Evolutionary conservation across 2,329 filamentous ascomycete genomes (phyloP).

Genomic region (Chaetomiaceae sp.): DNA sequence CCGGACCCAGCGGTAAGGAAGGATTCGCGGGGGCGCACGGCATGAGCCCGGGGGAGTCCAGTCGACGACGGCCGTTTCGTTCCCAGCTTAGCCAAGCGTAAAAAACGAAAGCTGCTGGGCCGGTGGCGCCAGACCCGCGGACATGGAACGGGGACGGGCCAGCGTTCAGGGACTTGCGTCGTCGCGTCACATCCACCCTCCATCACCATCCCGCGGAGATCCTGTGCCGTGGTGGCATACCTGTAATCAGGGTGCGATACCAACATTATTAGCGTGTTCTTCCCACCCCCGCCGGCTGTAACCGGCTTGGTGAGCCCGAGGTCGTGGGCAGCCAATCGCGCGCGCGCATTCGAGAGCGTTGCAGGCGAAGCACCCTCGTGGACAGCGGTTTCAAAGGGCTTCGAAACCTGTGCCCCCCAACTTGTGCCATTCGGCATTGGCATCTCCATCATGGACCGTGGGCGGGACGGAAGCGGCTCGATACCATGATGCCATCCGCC

Average conservation of each 20-base stretch:
- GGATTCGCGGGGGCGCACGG: too few species aligned
- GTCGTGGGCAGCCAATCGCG: constrained; percentile 9
- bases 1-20: too few species aligned
- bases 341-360: background rate
- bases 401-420: background rate
- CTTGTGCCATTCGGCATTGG: background rate
- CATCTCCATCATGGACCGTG: too few species aligned
- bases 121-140: constrained; percentile 9
- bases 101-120: background rate
- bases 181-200: constrained; percentile 8
- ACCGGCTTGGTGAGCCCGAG: constrained; percentile 5
- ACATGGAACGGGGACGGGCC: constrained; percentile 11
- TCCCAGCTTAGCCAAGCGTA: background rate
- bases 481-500: constrained; percentile 2
- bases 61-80: too few species aligned
- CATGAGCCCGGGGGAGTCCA: too few species aligned
- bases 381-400: background rate
- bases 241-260: too few species aligned
- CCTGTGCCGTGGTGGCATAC: too few species aligned
- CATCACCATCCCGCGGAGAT: background rate
- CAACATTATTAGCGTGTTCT: constrained; percentile 1
- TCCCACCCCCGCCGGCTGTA: constrained; percentile 3
- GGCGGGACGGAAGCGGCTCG: too few species aligned
- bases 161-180: background rate
- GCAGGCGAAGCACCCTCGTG: constrained; percentile 4